phyloP scores from a whole-genome alignment of 495 filamentous ascomycete genomes.

The Daldinia concentrica region DNA sequence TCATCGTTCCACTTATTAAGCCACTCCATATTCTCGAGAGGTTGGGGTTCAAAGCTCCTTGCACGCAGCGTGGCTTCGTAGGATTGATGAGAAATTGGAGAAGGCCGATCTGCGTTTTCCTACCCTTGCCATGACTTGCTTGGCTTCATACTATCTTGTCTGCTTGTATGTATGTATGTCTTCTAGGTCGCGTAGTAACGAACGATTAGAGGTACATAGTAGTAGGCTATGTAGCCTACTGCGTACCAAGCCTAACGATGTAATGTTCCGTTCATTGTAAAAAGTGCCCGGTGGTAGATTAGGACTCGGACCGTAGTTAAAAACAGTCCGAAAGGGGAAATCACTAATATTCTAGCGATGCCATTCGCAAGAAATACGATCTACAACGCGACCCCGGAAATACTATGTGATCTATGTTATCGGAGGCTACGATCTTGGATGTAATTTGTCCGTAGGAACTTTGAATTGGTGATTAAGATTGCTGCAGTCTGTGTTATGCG shows the following conservation, averaged over 20 bases:
- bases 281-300: conserved; percentile 3
- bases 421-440: neutral
- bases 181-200: neutral
- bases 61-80: conserved; percentile 28
- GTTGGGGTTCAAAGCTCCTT: conserved; percentile 35
- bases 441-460: neutral
- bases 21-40: conserved; percentile 29
- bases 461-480: neutral
- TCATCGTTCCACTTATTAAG: conserved; percentile 40
- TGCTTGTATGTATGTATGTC: too few species aligned
- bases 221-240: conserved; percentile 2
- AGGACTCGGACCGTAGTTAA: conserved; percentile 21
- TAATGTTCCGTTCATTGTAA: conserved; percentile 5
- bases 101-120: conserved; percentile 28
- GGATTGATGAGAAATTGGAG: conserved; percentile 41
- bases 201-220: neutral
- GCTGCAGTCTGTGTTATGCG: neutral
- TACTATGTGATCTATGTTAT: neutral
- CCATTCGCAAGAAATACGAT: conserved; percentile 18
- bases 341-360: conserved; percentile 23
- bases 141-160: conserved; percentile 12
- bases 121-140: conserved; percentile 11
- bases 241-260: neutral
- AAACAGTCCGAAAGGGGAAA: conserved; percentile 29
- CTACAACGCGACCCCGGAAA: neutral